Base-by-base conservation (phyloP, 1,284 basidiomycete genomes). In the Fomitiporia mediterranea region DNA sequence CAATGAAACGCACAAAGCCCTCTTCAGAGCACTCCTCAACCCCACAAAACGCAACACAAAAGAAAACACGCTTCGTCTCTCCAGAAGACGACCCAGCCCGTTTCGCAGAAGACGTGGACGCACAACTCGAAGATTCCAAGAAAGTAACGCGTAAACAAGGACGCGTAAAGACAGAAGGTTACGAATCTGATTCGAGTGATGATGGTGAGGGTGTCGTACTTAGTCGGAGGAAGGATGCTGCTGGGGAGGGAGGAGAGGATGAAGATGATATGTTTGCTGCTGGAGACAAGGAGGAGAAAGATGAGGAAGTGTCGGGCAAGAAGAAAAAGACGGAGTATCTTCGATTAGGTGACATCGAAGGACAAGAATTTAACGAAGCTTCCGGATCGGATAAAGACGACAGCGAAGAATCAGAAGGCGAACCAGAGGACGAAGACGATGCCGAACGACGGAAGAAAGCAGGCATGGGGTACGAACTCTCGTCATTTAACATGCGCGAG, bases 401-500 rank as follows among this genome's bases (percentile, higher is more conserved):
- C 23, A 74, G 69, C 11, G 74, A 70, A n/a, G 76, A 72, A 7
- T 71, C 71, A 0, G 78, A 74, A n/a, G 78, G 75, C 1, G 76
- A 75, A 0, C 82, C 82, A 0, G 86, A 83, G 62, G 89, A 91
- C 64, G 89, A 94, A 65, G 90, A 92, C 65, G 91, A 90, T 53
- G 80, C 78, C 19, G 78, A 82, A 67, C 77, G 85, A 65, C 72
- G 79, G 67, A 84, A 82, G 72, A 91, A 91, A 67, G 83, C 79
- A 28, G 91, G 90, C 23, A 96, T 97, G 94, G 97, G 95, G 1
- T 94, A 78, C 70, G 90, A 95, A 65, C 69, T 98, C 11, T 95
- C 92, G 6, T 89, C 90, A 30, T 99, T 99, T 82, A 98, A 99
- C 71, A 98, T 99, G 97, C 90, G 94, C 63, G 88, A 91, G 63